Conservation (phyloP, 2,329 filamentous ascomycete species). For the Pyrenochaeta sp. region DNA sequence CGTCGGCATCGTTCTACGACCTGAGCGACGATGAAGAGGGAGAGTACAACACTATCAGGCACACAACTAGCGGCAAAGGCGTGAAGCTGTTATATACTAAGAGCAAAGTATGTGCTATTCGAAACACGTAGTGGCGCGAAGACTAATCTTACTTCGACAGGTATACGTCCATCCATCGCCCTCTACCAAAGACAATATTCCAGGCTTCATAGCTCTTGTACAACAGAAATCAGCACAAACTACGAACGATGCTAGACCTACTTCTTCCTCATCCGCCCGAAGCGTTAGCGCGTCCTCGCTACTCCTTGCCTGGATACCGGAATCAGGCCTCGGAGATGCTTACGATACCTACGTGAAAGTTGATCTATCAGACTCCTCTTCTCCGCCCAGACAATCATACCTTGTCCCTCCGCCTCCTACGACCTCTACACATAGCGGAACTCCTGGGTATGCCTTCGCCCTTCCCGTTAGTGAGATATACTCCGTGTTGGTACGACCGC, state of each 20-base stretch:
- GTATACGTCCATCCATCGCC: constrained; percentile 97
- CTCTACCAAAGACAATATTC: constrained; percentile 93
- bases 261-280: constrained; percentile 54
- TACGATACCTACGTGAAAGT: constrained; percentile 95
- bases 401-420: constrained; percentile 92
- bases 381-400: constrained; percentile 83
- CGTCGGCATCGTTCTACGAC: constrained; percentile 89
- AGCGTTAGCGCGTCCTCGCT: constrained; percentile 71
- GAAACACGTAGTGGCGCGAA: constrained; percentile 25
- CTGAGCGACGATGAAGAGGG: constrained; percentile 96
- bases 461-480: constrained; percentile 91
- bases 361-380: constrained; percentile 82
- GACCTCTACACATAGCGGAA: constrained; percentile 75
- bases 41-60: constrained; percentile 92
- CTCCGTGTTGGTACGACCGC: constrained; percentile 86
- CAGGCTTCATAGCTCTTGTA: constrained; percentile 90
- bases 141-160: constrained; percentile 54
- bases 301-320: constrained; percentile 91
- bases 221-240: constrained; percentile 74
- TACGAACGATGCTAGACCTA: constrained; percentile 44
- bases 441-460: constrained; percentile 87
- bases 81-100: constrained; percentile 96
- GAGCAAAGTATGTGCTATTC: constrained; percentile 76
- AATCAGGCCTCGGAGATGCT: constrained; percentile 82
- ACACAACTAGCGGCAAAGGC: constrained; percentile 77